phyloP scores from a whole-genome alignment of 140 eudicot species.

The Anethum foeniculum region DNA sequence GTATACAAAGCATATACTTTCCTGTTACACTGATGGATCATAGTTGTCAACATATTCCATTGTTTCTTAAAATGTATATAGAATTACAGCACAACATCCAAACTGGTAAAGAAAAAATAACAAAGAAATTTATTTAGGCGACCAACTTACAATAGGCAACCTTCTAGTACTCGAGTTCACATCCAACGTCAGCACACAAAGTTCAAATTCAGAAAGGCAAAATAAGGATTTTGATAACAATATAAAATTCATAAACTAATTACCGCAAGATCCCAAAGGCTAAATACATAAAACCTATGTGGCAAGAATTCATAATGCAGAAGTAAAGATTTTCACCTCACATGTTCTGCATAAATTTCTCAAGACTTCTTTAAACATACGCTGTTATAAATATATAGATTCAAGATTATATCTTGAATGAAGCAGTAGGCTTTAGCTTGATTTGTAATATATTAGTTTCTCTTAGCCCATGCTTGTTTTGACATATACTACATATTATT shows the following conservation, averaged over 20 bases:
- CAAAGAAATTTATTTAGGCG: not conserved
- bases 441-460: slow-evolving; percentile 7
- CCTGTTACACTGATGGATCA: slow-evolving; percentile 31
- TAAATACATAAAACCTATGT: slow-evolving; percentile 48
- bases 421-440: slow-evolving; percentile 11
- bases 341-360: slow-evolving; percentile 51
- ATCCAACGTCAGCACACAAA: no score
- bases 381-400: not conserved
- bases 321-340: slow-evolving; percentile 83
- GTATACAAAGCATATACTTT: slow-evolving; percentile 64
- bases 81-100: not conserved
- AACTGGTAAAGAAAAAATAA: not conserved
- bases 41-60: no score
- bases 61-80: not conserved
- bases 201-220: no score
- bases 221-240: not conserved
- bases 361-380: no score
- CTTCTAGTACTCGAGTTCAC: not conserved
- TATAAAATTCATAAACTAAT: not conserved
- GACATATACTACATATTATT: slow-evolving; percentile 1
- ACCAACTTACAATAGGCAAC: not conserved
- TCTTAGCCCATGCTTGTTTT: slow-evolving; percentile 14
- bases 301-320: slow-evolving; percentile 90
- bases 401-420: not conserved
- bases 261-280: not conserved